phyloP scores from a whole-genome alignment of 1,284 basidiomycete species.

The Ustilago hordei region DNA sequence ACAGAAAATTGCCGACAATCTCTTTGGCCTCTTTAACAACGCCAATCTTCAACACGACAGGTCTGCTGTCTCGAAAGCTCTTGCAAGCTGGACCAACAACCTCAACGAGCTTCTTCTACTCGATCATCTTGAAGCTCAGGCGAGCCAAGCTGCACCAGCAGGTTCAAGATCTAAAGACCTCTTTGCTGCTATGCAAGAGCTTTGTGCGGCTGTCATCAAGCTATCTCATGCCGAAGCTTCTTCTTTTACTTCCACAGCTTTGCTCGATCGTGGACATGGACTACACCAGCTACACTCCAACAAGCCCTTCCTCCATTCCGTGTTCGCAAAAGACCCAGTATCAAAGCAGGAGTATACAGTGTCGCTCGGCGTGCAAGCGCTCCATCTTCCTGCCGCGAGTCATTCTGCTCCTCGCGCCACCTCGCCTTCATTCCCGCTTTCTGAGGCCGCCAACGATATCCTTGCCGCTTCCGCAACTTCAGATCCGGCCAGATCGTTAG shows the following conservation, averaged over 20 bases:
- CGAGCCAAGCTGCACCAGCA: constrained; percentile 14
- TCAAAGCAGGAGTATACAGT: constrained; percentile 32
- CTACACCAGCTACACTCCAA: constrained; percentile 25
- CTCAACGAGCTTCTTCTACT: constrained; percentile 34
- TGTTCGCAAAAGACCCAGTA: constrained; percentile 31
- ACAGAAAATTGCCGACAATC: constrained; percentile 31
- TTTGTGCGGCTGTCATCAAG: constrained; percentile 15
- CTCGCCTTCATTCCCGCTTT: constrained; percentile 30
- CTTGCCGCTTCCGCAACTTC: neutral
- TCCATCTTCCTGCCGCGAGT: constrained; percentile 31
- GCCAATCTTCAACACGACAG: constrained; percentile 20
- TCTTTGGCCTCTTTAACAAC: constrained; percentile 21
- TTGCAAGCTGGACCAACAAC: constrained; percentile 34
- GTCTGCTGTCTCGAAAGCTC: constrained; percentile 11
- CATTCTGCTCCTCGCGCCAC: neutral
- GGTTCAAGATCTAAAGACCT: constrained; percentile 25
- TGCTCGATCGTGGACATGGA: constrained; percentile 45
- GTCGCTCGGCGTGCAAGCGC: constrained; percentile 31
- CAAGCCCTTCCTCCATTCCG: constrained; percentile 31
- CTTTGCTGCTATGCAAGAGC: constrained; percentile 45
- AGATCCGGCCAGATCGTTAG: constrained; percentile 17
- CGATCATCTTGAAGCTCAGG: constrained; percentile 34
- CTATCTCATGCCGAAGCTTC: constrained; percentile 33
- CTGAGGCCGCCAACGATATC: constrained; percentile 22
- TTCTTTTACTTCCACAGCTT: neutral